These are phyloP conservation scores for Geranium brycei DNA, from an alignment of 345 rosid genomes.

Conservation along the genomic window DNA sequence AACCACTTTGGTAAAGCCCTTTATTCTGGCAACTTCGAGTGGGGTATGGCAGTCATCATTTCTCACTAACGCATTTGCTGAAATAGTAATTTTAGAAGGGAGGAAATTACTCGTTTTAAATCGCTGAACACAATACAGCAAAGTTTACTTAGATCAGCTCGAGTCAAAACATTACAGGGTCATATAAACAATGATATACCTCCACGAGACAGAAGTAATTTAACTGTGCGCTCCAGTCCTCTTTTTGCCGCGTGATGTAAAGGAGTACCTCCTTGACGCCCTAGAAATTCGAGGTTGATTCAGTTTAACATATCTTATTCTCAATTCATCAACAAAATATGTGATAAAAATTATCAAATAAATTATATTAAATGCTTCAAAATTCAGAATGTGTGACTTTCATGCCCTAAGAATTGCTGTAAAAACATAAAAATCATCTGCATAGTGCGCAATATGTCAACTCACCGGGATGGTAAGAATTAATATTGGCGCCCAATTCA, in stretches of 20 bases:
- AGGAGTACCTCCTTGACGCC: constrained; percentile 83
- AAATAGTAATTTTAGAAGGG: constrained; percentile 3
- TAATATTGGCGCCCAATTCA: constrained; percentile 72
- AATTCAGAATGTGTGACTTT: not conserved
- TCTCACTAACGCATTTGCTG: constrained; percentile 70
- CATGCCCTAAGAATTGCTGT: not conserved
- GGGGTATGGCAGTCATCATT: constrained; percentile 93
- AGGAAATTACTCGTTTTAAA: not conserved
- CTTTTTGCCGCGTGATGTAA: constrained; percentile 95
- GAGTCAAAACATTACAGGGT: not conserved
- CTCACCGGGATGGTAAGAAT: constrained; percentile 80
- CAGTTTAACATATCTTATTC: not conserved
- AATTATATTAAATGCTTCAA: not conserved
- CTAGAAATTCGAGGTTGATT: constrained; percentile 17
- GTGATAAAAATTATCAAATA: not conserved
- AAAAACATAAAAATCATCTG: no score
- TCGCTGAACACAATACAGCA: not conserved
- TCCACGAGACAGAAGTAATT: constrained; percentile 68
- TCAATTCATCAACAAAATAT: no score
- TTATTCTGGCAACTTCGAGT: constrained; percentile 76
- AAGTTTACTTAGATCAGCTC: not conserved
- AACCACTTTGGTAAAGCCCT: constrained; percentile 59
- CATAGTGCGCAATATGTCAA: not conserved
- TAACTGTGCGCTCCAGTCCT: constrained; percentile 67
- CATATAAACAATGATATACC: constrained; percentile 25